Conservation (phyloP, 176 grass and related monocot species). For the Tillandsia leiboldiana region DNA sequence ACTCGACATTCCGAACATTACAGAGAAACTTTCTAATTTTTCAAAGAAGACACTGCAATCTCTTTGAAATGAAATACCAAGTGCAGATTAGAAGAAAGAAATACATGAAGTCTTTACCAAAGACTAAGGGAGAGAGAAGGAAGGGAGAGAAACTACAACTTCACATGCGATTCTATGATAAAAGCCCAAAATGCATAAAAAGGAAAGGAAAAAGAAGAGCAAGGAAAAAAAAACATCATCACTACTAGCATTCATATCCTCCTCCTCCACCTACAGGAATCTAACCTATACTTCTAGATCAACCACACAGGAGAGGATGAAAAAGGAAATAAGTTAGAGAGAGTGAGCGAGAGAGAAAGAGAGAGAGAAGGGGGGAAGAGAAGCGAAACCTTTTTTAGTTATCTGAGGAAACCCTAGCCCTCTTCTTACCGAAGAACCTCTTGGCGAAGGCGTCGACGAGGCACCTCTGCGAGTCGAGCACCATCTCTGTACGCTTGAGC, state of each 20-base stretch:
- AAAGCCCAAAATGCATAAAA: neutral
- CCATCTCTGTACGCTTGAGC: constrained; percentile 83
- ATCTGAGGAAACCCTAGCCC: constrained; percentile 33
- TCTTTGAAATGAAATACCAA: neutral
- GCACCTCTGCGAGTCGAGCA: constrained; percentile 74
- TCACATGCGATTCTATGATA: constrained; percentile 1
- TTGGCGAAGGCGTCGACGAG: constrained; percentile 74
- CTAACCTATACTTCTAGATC: neutral
- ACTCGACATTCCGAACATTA: no score
- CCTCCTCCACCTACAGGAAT: neutral
- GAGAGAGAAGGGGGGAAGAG: constrained; percentile 4
- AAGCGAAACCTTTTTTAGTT: constrained; percentile 39
- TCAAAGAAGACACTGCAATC: no score
- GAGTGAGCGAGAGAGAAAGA: neutral
- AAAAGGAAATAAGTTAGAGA: neutral
- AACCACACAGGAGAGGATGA: neutral
- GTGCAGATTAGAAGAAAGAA: neutral
- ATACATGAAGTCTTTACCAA: constrained; percentile 6
- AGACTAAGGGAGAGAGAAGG: neutral
- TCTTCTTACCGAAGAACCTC: constrained; percentile 43
- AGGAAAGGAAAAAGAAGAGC: neutral
- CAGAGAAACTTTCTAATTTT: no score
- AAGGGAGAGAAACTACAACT: neutral
- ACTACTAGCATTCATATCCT: neutral
- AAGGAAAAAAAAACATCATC: neutral